Evolutionary conservation across 192 early-diverging fungal genomes (phyloP), one percentile per base, ranked within the genome.

Genomic region (Rhizophagus sp.): DNA sequence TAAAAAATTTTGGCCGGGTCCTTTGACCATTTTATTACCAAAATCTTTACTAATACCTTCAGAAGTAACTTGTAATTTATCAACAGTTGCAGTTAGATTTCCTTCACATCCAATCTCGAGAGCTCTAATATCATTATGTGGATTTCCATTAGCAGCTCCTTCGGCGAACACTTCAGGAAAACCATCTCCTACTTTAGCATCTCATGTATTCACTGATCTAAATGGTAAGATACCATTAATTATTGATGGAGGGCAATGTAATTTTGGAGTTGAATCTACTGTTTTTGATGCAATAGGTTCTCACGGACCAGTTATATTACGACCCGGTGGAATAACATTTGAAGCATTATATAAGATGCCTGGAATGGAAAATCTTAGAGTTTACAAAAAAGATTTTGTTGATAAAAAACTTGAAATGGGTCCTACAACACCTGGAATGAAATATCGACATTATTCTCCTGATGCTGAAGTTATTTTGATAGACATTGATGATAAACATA

Each of bases 401-500:
- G 93, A 93, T 68, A 83, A 81, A 5, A 87, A 83, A 34, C 82
- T 96, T 81, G 96, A 98, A 73, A 80, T 81, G 30, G 86, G 89
- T 10, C 98, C 98, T 1, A 97, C 95, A 0, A 97, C 98, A 24
- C 98, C 98, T 27, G 98, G 98, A 15, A 99, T 99, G 98, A 99
- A 99, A 83, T 99, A 99, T 83, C 85, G 96, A 8, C 98, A 99
- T 85, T 99, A 99, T 81, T 94, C 95, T 27, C 98, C 98, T 9
- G 89, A 94, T 30, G 95, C 95, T 3, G 88, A 91, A 61, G 97
- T 98, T 27, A 85, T 96, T 12, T 68, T 98, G 30, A 89, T 96
- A 81, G 92, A 86, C 30, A 76, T 77, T 27, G 34, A 61, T 64
- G 69, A 69, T 49, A n/a, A 25, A 8, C 39, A 25, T 76, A 67